These are phyloP conservation scores for Psophocarpus tetragonolobus DNA, from an alignment of 306 rosid genomes.

Conservation along the genomic window DNA sequence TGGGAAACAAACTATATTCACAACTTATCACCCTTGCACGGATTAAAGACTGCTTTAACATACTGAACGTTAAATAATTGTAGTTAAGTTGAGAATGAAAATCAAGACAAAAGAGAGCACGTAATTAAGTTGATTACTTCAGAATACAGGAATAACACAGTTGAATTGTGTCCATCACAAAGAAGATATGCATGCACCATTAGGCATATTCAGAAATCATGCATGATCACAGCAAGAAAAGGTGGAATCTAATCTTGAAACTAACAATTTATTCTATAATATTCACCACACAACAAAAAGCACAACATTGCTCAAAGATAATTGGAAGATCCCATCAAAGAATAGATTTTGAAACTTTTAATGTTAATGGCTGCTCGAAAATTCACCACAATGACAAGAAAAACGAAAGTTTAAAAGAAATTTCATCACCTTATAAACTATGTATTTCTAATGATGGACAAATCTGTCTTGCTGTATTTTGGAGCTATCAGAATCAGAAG, in stretches of 20 bases:
- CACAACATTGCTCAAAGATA: neutral
- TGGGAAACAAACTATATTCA: no score
- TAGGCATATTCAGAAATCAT: neutral
- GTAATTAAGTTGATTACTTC: no score
- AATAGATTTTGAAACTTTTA: neutral
- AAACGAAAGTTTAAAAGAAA: neutral
- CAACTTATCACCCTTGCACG: no score
- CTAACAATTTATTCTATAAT: neutral
- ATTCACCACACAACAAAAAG: neutral
- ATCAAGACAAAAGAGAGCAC: no score
- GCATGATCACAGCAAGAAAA: neutral
- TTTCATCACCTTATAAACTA: slow-evolving; percentile 7
- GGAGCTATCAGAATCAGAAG: neutral
- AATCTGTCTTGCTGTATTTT: neutral
- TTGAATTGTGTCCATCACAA: neutral
- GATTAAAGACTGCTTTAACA: no score
- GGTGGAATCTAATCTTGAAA: slow-evolving; percentile 6
- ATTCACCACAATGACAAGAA: neutral
- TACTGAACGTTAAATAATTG: no score
- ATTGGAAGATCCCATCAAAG: neutral
- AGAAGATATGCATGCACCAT: neutral
- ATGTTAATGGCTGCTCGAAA: neutral
- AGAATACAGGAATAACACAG: neutral
- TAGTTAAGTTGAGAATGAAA: no score
- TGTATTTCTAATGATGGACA: neutral